These are phyloP conservation scores for Cydonia oblonga DNA, from an alignment of 331 rosid genomes.

Conservation along the genomic window DNA sequence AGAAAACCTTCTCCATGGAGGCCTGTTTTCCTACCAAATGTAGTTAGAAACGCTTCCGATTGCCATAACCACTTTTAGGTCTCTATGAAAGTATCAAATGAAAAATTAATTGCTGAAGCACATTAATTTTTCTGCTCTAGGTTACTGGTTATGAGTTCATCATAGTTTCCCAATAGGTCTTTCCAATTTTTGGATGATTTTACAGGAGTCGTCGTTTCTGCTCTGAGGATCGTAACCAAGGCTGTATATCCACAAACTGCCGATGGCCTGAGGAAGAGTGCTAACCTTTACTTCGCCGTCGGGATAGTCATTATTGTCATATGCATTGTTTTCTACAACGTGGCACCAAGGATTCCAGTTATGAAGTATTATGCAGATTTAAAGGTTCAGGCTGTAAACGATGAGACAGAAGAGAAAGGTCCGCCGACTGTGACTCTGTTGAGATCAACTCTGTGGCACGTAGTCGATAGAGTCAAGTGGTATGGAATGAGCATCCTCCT, in stretches of 20 bases:
- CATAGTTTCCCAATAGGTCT: background rate
- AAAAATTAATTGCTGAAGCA: background rate
- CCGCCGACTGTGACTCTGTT: conserved; percentile 42
- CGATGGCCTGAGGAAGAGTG: conserved; percentile 59
- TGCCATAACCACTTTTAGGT: background rate
- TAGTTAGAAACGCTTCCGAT: background rate
- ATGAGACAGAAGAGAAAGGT: conserved; percentile 40
- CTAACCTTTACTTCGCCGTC: conserved; percentile 76
- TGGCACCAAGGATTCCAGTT: conserved; percentile 64
- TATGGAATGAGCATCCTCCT: conserved; percentile 57
- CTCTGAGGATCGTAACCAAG: conserved; percentile 65
- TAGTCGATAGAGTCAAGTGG: conserved; percentile 65
- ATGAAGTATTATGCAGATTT: conserved; percentile 61
- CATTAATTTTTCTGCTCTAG: background rate
- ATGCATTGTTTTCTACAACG: conserved; percentile 52
- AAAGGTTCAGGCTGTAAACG: conserved; percentile 40
- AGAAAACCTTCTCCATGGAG: background rate
- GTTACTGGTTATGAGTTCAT: background rate
- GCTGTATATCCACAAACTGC: conserved; percentile 65
- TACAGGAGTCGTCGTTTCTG: conserved; percentile 71
- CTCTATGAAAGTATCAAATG: background rate
- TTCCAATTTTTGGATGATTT: background rate
- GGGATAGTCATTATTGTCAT: conserved; percentile 53
- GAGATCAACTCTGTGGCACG: conserved; percentile 60
- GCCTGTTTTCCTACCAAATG: background rate